These are phyloP conservation scores for Helicostylum pulchrum DNA, from an alignment of 192 early-diverging fungal genomes.

Conservation along the genomic window DNA sequence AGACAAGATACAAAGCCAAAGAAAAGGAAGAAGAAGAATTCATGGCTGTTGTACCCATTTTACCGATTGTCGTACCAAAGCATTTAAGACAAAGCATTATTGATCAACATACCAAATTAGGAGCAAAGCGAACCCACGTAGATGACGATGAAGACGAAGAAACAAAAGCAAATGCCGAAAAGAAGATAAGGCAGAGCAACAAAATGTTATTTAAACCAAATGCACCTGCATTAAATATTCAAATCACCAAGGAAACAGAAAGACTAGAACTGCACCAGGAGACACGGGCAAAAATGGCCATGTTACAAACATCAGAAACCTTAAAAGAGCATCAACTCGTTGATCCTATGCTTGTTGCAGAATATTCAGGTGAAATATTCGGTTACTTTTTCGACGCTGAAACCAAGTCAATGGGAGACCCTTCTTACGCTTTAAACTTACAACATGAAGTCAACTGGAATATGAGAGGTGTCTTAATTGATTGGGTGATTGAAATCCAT, in stretches of 20 bases:
- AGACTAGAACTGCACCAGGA: conserved; percentile 9
- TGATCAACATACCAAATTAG: too few species aligned
- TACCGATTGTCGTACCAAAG: conserved; percentile 22
- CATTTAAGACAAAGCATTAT: not conserved
- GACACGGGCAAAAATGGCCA: not conserved
- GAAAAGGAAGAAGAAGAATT: not conserved
- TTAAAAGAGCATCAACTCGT: conserved; percentile 48
- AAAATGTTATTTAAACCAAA: not conserved
- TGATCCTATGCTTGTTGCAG: conserved; percentile 92
- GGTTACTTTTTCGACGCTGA: conserved; percentile 77
- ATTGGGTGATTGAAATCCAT: conserved; percentile 96
- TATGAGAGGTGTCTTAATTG: conserved; percentile 90
- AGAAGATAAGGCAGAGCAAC: too few species aligned
- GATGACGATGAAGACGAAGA: too few species aligned
- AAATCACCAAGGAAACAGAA: not conserved
- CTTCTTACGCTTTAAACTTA: conserved; percentile 69
- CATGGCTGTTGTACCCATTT: not conserved
- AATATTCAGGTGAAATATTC: conserved; percentile 94
- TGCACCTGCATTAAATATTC: not conserved
- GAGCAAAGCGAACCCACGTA: too few species aligned
- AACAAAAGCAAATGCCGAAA: too few species aligned
- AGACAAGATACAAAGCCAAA: not conserved
- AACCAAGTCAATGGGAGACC: conserved; percentile 72
- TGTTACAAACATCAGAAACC: not conserved
- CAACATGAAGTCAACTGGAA: conserved; percentile 89